Base-by-base conservation (phyloP, 176 grass and related monocot species). In the Thalia dealbata region DNA sequence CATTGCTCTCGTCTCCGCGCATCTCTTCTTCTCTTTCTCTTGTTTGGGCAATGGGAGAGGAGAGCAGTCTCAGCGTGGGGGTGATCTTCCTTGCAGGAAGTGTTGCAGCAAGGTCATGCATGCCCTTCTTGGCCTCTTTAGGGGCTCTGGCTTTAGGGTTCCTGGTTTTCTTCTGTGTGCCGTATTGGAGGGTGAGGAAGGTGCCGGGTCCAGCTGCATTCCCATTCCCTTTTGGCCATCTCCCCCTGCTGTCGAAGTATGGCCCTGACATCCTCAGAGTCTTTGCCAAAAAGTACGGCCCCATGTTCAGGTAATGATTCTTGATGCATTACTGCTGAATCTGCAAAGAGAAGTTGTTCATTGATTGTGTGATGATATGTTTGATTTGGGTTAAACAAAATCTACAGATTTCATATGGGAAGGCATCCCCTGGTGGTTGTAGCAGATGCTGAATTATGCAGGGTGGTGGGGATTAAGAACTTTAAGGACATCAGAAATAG, bases 401-500 rank as follows among this genome's bases (percentile, higher is more conserved):
- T 15, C 3, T 5, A 43, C 80, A 97, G 95, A 76, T 99, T 99
- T 69, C 95, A 99, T 38, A 83, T 99, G 87, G 95, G 95, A 63
- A 86, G 95, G 77, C 95, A 91, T 29, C 90, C 95, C 35, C 78
- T 99, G 50, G 87, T 99, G 50, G 93, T 99, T 4, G 87, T 99
- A 23, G 95, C 95, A 23, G 78, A 88, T 70, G 87, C 95, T 58
- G 90, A 99, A 50, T 72, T 93, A 63, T 93, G 95, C 87, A 99
- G 86, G 73, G 87, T 91, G 66, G 95, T 93, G 18, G 87, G 95
- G 22, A 93, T 93, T 64, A 99, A 93, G 62, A 99, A 93, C 73
- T 99, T 99, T 76, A 99, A 93, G 81, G 64, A 86, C 63, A 91
- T 93, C 70, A 89, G 75, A 55, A 99, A 99, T 45, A 76, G 95